Evolutionary conservation across 2,329 filamentous ascomycete genomes (phyloP).

Genomic region (Fusarium nanum): DNA sequence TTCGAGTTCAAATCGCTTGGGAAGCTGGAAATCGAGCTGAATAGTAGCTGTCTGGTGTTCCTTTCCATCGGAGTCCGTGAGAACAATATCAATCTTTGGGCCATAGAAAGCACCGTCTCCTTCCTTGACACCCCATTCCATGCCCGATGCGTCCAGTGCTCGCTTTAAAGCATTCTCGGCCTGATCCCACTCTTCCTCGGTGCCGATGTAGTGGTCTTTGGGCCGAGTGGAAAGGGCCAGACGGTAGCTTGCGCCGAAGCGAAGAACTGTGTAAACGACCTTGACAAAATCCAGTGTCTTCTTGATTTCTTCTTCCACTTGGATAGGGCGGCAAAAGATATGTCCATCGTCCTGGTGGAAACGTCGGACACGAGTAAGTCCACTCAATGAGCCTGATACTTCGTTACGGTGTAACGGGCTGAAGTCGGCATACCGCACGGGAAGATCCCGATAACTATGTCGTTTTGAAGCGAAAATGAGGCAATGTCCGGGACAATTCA

Average conservation of each 20-base stretch:
- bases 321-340: conserved; percentile 84
- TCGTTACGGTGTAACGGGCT: conserved; percentile 89
- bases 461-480: conserved; percentile 80
- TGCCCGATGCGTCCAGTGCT: conserved; percentile 72
- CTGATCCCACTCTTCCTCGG: conserved; percentile 70
- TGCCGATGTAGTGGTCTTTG: conserved; percentile 80
- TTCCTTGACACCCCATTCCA: conserved; percentile 78
- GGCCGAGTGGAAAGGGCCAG: conserved; percentile 84
- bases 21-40: conserved; percentile 90
- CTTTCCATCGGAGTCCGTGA: conserved; percentile 83
- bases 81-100: conserved; percentile 89
- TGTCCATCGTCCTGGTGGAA: conserved; percentile 94
- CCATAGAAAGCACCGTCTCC: conserved; percentile 93
- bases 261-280: conserved; percentile 76
- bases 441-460: conserved; percentile 82
- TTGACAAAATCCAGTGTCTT: conserved; percentile 80
- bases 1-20: conserved; percentile 80
- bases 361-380: conserved; percentile 83
- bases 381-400: conserved; percentile 81
- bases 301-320: conserved; percentile 80
- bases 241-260: conserved; percentile 75
- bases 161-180: conserved; percentile 56
- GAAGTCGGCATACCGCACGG: conserved; percentile 88
- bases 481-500: conserved; percentile 94
- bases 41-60: conserved; percentile 91